Conservation (phyloP, 1,284 basidiomycete genomes). For the Omphalotus olearius region DNA sequence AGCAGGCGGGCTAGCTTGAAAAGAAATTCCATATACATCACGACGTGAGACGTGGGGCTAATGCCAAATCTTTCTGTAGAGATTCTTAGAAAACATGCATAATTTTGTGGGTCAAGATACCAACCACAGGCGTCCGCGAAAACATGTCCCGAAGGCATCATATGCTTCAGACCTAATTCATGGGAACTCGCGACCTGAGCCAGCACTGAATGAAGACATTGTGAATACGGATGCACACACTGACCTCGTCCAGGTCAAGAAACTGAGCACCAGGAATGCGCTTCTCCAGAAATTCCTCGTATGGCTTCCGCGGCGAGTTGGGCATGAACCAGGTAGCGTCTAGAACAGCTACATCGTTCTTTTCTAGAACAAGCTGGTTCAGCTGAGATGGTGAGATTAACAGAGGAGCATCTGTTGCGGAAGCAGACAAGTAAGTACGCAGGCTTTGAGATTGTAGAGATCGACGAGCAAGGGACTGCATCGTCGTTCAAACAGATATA, state of each 20-base stretch:
- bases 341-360: constrained; percentile 45
- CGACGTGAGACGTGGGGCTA: constrained; percentile 70
- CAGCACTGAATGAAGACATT: not conserved
- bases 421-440: not conserved
- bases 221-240: not conserved
- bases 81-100: constrained; percentile 1
- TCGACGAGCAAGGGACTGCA: constrained; percentile 13
- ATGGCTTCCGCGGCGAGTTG: constrained; percentile 61
- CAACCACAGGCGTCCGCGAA: constrained; percentile 82
- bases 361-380: constrained; percentile 29
- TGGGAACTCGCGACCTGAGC: constrained; percentile 56
- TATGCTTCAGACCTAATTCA: constrained; percentile 82
- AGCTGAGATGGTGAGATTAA: constrained; percentile 50
- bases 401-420: constrained; percentile 38
- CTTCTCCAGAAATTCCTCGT: constrained; percentile 60
- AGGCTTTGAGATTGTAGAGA: constrained; percentile 22
- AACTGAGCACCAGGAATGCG: constrained; percentile 76
- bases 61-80: constrained; percentile 71
- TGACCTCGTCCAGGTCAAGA: constrained; percentile 75
- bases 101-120: constrained; percentile 22
- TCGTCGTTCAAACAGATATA: too few species aligned
- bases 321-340: constrained; percentile 92
- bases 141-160: constrained; percentile 78
- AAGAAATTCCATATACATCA: constrained; percentile 49
- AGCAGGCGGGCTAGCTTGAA: not conserved